A percentile compares a stretch with the other conserved stretches of the same genome.
Evolutionary conservation across 2,329 filamentous ascomycete genomes (phyloP).

Genomic region (Calonectria honghensis): DNA sequence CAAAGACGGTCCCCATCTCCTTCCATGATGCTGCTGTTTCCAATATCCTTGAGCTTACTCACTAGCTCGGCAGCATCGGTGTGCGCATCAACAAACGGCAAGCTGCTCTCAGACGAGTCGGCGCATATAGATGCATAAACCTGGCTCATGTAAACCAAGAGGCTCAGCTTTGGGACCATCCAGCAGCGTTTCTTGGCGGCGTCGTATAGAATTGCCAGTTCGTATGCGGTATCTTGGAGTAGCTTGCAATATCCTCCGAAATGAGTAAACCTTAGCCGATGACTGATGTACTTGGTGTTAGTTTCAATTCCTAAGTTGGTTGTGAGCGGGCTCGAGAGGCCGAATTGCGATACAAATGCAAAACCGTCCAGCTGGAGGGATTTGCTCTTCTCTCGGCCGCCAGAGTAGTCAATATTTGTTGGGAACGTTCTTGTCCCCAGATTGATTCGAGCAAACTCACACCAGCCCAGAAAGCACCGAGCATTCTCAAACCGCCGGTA

Average conservation of each 20-base stretch:
- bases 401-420: conserved; percentile 6
- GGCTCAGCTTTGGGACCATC: neutral
- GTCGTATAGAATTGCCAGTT: neutral
- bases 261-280: neutral
- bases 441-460: conserved; percentile 9
- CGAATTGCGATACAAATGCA: neutral
- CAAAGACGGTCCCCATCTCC: neutral
- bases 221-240: neutral
- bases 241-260: neutral
- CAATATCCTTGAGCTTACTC: neutral
- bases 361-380: neutral
- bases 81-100: conserved; percentile 3
- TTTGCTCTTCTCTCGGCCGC: neutral
- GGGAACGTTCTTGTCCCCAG: neutral
- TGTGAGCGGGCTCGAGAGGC: neutral
- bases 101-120: neutral
- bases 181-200: neutral
- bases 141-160: neutral
- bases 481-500: neutral
- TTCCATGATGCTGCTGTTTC: neutral
- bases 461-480: conserved; percentile 23
- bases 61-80: neutral
- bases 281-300: neutral
- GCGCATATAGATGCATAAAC: neutral
- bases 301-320: neutral